phyloP scores from a whole-genome alignment of 1,284 basidiomycete species.

The Naganishia sp. region DNA sequence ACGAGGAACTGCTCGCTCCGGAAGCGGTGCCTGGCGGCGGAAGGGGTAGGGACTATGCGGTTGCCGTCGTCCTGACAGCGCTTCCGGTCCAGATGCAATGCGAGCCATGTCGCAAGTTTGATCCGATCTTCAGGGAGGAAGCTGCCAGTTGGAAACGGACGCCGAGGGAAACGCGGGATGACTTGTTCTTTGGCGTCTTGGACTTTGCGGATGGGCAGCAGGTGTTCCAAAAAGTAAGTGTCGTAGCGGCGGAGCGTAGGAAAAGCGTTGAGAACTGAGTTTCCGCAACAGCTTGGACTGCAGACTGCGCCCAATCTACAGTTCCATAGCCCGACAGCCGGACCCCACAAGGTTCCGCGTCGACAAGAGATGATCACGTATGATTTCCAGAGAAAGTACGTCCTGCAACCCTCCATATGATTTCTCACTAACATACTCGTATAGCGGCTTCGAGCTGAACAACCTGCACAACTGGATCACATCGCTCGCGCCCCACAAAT shows the following conservation, averaged over 20 bases:
- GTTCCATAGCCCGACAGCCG: conserved; percentile 71
- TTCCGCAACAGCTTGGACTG: conserved; percentile 61
- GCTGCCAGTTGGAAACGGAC: conserved; percentile 75
- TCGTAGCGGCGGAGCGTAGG: background rate
- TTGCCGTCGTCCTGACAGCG: conserved; percentile 80
- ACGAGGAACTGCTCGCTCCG: conserved; percentile 63
- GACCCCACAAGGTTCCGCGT: conserved; percentile 62
- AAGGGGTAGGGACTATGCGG: conserved; percentile 77
- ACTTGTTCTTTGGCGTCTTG: conserved; percentile 86
- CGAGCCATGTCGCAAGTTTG: conserved; percentile 71
- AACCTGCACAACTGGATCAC: conserved; percentile 76
- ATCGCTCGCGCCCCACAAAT: conserved; percentile 59
- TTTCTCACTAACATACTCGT: conserved; percentile 17
- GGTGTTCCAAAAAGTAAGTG: conserved; percentile 73
- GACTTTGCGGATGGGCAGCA: conserved; percentile 76
- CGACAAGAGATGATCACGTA: conserved; percentile 66
- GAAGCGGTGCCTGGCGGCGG: conserved; percentile 51
- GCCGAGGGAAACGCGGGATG: conserved; percentile 64
- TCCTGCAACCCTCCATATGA: conserved; percentile 42
- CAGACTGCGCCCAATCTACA: conserved; percentile 77
- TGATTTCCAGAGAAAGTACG: conserved; percentile 67
- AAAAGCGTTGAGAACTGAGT: background rate
- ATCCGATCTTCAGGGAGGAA: conserved; percentile 74
- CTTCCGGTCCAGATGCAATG: conserved; percentile 70
- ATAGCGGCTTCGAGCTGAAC: conserved; percentile 75